Evolutionary conservation across 179 eudicot species (phyloP).

Genomic region (Gypsophila paniculata): DNA sequence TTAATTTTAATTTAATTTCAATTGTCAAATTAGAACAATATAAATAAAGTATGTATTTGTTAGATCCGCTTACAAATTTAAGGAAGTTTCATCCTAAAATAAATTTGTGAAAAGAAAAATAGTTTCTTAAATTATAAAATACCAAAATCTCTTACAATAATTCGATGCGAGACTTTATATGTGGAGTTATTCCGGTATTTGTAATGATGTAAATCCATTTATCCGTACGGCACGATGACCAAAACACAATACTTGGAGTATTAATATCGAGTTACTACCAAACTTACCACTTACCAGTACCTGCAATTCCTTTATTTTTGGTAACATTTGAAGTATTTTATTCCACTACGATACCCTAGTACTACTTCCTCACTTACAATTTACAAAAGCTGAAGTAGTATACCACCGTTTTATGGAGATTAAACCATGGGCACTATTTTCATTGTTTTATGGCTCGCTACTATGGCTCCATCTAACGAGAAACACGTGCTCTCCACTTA

Average conservation of each 20-base stretch:
- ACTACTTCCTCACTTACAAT: not conserved
- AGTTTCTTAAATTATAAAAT: too few species aligned
- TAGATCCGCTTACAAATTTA: too few species aligned
- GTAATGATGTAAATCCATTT: slow-evolving; percentile 2
- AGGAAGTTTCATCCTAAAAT: too few species aligned
- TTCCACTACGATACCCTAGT: not conserved
- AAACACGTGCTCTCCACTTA: too few species aligned
- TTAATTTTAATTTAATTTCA: too few species aligned
- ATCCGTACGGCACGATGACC: slow-evolving; percentile 2
- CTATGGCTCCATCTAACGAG: not conserved
- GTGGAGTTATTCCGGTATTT: too few species aligned
- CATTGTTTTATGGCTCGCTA: not conserved
- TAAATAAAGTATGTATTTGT: too few species aligned
- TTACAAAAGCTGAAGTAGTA: not conserved
- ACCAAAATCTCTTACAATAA: too few species aligned
- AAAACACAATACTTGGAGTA: not conserved
- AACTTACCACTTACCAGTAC: too few species aligned
- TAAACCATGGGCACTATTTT: not conserved
- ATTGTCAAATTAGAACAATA: too few species aligned
- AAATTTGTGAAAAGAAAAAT: too few species aligned
- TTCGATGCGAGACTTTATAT: too few species aligned
- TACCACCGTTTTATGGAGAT: not conserved
- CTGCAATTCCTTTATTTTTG: slow-evolving; percentile 5
- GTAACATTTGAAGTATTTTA: not conserved
- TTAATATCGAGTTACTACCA: not conserved